Percentiles rank a stretch among this genome's conserved stretches.
Evolutionary conservation across 2,329 filamentous ascomycete genomes (phyloP).

Genomic region (Nemania bipapillata): DNA sequence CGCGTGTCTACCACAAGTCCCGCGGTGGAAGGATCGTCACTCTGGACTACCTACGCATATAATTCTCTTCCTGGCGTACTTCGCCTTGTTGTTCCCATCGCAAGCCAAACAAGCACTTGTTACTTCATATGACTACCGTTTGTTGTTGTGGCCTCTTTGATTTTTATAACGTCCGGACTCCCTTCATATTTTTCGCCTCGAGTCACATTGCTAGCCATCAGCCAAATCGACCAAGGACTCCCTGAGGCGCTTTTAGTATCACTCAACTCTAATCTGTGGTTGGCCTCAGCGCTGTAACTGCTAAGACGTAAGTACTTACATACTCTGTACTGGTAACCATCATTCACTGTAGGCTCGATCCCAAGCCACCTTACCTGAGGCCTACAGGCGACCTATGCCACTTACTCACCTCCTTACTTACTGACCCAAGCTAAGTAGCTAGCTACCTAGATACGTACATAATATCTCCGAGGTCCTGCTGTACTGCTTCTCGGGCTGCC

Average conservation of each 20-base stretch:
- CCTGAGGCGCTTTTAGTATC: constrained; percentile 15
- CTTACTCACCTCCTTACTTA: not conserved
- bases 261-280: constrained; percentile 6
- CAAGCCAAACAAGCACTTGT: constrained; percentile 11
- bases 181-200: constrained; percentile 14
- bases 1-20: constrained; percentile 8
- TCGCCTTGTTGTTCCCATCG: not conserved
- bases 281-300: constrained; percentile 21
- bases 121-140: not conserved
- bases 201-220: constrained; percentile 21
- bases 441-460: not conserved
- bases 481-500: constrained; percentile 25
- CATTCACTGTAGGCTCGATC: not conserved
- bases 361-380: not conserved
- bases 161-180: constrained; percentile 16
- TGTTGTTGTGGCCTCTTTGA: constrained; percentile 8
- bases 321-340: not conserved
- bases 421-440: not conserved
- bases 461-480: constrained; percentile 22
- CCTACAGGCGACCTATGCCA: not conserved
- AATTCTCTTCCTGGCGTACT: not conserved
- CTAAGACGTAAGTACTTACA: not conserved
- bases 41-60: not conserved
- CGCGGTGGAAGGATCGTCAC: constrained; percentile 31
- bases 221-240: constrained; percentile 17